Evolutionary conservation across 495 filamentous ascomycete genomes (phyloP).

Genomic region (Penicillium silybi): DNA sequence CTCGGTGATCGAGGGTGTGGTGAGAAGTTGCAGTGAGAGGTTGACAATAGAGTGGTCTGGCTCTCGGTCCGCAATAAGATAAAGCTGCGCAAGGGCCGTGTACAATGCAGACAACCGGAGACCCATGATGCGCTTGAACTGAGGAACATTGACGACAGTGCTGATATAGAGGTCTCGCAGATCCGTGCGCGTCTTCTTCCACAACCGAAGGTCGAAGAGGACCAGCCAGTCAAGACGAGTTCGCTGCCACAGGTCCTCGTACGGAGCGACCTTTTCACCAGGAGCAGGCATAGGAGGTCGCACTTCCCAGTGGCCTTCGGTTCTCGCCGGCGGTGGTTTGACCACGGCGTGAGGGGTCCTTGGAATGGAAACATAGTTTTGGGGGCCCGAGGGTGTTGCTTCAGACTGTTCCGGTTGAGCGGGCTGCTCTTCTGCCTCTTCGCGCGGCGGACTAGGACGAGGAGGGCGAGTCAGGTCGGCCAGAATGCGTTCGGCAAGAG

Average conservation of each 20-base stretch:
- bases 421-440: constrained; percentile 52
- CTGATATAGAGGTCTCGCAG: constrained; percentile 92
- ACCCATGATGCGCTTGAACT: constrained; percentile 95
- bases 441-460: constrained; percentile 4
- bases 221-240: constrained; percentile 94
- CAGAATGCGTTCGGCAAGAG: constrained; percentile 63
- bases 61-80: constrained; percentile 93
- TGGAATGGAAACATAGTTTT: constrained; percentile 34
- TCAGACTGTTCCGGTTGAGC: constrained; percentile 42
- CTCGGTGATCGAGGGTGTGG: constrained; percentile 90
- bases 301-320: constrained; percentile 82
- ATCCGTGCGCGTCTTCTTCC: constrained; percentile 91
- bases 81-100: constrained; percentile 87
- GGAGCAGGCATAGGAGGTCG: constrained; percentile 61
- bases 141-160: constrained; percentile 88
- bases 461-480: constrained; percentile 23
- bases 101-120: constrained; percentile 91
- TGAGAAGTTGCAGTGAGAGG: constrained; percentile 91
- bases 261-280: constrained; percentile 55
- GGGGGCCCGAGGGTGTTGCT: constrained; percentile 20
- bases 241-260: constrained; percentile 83
- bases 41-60: constrained; percentile 99
- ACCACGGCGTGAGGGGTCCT: constrained; percentile 31
- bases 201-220: constrained; percentile 91
- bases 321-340: constrained; percentile 34